Conservation (phyloP, 345 rosid species). For the Syzygium grande region DNA sequence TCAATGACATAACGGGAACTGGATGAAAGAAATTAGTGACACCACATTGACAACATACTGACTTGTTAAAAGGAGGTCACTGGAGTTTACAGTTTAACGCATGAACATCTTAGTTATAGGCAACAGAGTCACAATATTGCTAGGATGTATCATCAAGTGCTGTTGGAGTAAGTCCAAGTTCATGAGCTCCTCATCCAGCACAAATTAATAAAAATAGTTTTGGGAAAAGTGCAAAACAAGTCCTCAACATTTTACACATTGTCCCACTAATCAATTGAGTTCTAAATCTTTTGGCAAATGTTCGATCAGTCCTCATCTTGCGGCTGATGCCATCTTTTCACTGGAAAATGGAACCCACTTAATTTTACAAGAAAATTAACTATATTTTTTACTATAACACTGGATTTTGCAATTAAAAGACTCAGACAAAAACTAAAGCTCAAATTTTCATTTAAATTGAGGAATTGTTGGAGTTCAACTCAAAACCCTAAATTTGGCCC, state of each 20-base stretch:
- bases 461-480: background rate
- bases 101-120: background rate
- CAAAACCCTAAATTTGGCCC: background rate
- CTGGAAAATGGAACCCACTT: background rate
- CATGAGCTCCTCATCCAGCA: background rate
- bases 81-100: background rate
- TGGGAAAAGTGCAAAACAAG: background rate
- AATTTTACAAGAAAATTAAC: background rate
- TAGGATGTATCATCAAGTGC: background rate
- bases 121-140: background rate
- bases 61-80: background rate
- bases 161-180: background rate
- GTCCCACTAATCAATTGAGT: background rate
- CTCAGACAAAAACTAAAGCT: background rate
- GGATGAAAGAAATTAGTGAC: background rate
- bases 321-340: background rate
- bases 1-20: background rate
- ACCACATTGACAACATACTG: background rate
- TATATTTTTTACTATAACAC: background rate
- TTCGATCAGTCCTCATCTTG: background rate
- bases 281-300: background rate
- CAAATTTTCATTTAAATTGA: background rate
- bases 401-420: background rate
- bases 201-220: background rate
- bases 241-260: background rate